Evolutionary conservation across 768 basidiomycete species (phyloP), one percentile per base, ranked within the genome.

Genomic region (Serendipita sp.): DNA sequence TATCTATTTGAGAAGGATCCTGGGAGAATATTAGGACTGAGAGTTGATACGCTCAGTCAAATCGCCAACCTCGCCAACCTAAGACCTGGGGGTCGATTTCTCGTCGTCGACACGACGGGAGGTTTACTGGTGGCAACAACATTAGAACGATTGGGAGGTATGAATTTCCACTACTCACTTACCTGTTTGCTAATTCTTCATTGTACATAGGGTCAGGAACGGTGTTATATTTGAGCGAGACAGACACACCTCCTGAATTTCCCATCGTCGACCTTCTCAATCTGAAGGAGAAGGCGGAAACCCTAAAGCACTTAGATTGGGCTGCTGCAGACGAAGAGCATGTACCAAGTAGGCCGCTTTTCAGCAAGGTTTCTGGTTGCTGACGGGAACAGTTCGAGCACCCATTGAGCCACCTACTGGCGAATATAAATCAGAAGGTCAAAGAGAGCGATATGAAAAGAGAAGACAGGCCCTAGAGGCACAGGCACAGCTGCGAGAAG

Each of bases 181-280:
- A 23, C 23, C 23, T 23, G 23, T 23, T 23, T 23, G 29, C 40
- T 44, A 29, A 15, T 18, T 29, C 31, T 40, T n/a, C 3, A 27
- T 16, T 23, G 52, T 16, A 53, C 44, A 37, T 27, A 45, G 92
- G 89, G 31, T 75, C 83, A 69, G 96, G 95, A 18, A 80, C 83
- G 62, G 75, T 98, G 8, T 76, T 97, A 66, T 83, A 87, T 1
- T 84, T 99, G 66, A 89, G 86, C 68, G 90, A 94, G 66, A 82
- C 85, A 36, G 95, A 97, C 69, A 91, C 88, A 11, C 93, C 95
- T 3, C 95, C 96, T 4, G 87, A 91, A 45, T 95, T 91, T 73
- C 88, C 89, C 11, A 81, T 92, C 23, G 73, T 92, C 71, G 76
- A 78, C 2, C 78, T 86, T 65, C 91, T 98, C 90, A 98, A 98